Evolutionary conservation across 2,329 filamentous ascomycete species (phyloP).

Genomic region (Colletotrichum sojae): DNA sequence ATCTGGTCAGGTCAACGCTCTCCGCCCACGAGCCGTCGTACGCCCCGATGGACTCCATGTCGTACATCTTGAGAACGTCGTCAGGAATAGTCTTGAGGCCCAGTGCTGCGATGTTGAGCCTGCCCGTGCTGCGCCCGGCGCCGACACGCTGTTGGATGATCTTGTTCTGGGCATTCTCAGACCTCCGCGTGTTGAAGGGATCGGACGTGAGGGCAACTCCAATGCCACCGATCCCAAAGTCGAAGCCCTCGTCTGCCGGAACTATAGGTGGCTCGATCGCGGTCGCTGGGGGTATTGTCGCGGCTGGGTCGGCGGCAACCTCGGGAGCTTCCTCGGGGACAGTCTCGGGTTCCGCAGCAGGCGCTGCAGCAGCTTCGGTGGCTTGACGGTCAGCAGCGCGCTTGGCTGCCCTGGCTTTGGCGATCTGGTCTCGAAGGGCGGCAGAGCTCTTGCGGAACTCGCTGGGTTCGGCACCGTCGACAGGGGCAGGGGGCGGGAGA

Average conservation of each 20-base stretch:
- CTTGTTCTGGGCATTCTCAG: conserved; percentile 72
- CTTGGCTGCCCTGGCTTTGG: conserved; percentile 89
- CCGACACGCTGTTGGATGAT: conserved; percentile 81
- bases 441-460: conserved; percentile 76
- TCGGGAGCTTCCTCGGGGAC: background rate
- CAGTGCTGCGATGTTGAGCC: conserved; percentile 90
- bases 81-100: conserved; percentile 83
- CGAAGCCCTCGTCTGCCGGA: conserved; percentile 59
- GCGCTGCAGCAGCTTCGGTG: conserved; percentile 31
- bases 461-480: conserved; percentile 19
- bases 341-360: background rate
- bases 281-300: background rate
- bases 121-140: conserved; percentile 81
- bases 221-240: conserved; percentile 64
- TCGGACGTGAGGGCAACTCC: conserved; percentile 56
- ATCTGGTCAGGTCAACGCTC: conserved; percentile 86
- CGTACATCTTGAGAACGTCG: conserved; percentile 93
- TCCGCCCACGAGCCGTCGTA: conserved; percentile 86
- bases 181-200: conserved; percentile 78
- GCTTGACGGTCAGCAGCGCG: conserved; percentile 64
- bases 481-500: conserved; percentile 38
- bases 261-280: conserved; percentile 53
- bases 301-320: background rate
- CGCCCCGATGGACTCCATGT: conserved; percentile 76
- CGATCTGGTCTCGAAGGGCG: conserved; percentile 90